Evolutionary conservation across 805 yeast species (phyloP).

Genomic region (Lachancea nothofagi): DNA sequence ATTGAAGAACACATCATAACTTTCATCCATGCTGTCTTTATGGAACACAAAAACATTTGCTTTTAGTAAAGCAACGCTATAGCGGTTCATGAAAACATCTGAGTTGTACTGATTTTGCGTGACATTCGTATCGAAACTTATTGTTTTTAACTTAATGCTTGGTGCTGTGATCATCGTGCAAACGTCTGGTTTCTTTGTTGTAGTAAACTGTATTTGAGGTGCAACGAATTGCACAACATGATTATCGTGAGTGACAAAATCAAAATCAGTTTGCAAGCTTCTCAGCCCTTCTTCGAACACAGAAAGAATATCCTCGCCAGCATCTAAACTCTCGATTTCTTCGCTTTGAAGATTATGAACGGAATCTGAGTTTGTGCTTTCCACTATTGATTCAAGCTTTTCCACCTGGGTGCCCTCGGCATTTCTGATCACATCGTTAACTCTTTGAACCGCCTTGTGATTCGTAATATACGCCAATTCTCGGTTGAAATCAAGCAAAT

Average conservation of each 20-base stretch:
- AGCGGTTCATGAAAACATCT: slow-evolving; percentile 55
- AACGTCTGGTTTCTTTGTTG: slow-evolving; percentile 46
- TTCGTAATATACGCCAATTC: slow-evolving; percentile 41
- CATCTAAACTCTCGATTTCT: slow-evolving; percentile 3
- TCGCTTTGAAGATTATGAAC: slow-evolving; percentile 1
- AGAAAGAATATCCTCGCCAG: slow-evolving; percentile 8
- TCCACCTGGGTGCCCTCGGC: neutral
- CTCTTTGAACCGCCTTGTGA: slow-evolving; percentile 44
- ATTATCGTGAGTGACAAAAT: slow-evolving; percentile 43
- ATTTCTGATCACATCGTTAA: slow-evolving; percentile 44
- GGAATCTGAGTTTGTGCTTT: neutral
- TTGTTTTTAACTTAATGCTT: slow-evolving; percentile 57
- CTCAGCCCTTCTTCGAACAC: slow-evolving; percentile 50
- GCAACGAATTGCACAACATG: slow-evolving; percentile 63
- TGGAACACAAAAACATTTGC: slow-evolving; percentile 70
- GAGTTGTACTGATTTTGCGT: slow-evolving; percentile 40
- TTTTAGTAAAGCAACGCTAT: slow-evolving; percentile 59
- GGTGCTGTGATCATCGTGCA: slow-evolving; percentile 72
- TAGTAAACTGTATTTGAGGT: slow-evolving; percentile 75
- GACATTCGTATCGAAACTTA: slow-evolving; percentile 52
- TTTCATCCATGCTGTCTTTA: slow-evolving; percentile 41
- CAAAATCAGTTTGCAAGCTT: slow-evolving; percentile 32
- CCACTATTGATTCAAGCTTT: slow-evolving; percentile 3
- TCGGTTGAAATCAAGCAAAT: slow-evolving; percentile 41
- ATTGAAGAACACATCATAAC: slow-evolving; percentile 42